Evolutionary conservation across 139 green algal genomes (phyloP), one percentile per base, ranked within the genome.

Genomic region (Microglena sp.): DNA sequence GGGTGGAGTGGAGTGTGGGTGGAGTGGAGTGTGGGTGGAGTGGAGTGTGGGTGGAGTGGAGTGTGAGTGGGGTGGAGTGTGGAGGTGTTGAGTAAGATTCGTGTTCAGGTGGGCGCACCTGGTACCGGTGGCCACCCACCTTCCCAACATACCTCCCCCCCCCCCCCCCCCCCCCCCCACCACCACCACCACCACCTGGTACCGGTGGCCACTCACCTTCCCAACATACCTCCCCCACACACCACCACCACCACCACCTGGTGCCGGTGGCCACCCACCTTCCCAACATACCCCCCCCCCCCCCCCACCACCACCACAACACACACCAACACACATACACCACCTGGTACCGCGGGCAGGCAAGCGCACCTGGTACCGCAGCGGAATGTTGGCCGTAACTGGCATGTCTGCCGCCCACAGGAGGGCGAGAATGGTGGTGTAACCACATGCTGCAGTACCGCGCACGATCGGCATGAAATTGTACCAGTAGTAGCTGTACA

Each of bases 391-490:
- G 0, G 70, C 66, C 0, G 71, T 86, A 31, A 95, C 75, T 6
- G 91, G 86, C 75, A 92, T 84, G 36, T 81, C 84, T 0, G 84
- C 79, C 0, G 86, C 91, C 82, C 92, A 86, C 60, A 95, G 90
- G 8, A 89, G 68, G 4, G 46, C 76, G 45, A 96, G 84, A n/a
- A 96, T 73, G 2, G 79, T 86, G 31, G 88, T 87, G 72, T 93
- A 92, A 31, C 91, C 90, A 45, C 85, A 86, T 1, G 85, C 85
- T 15, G 91, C 91, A 0, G 86, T 93, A 62, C 91, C 90, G 7
- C 91, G 80, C 5, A 87, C 89, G 63, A 97, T 77, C 6, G 91
- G 91, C 90, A 96, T 97, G 84, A 97, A 96, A 74, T 96, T 97
- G 84, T 96, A 97, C 77, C 75, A 82, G 71, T 82, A 82, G 67